A percentile compares a stretch with the other conserved stretches of the same genome.
Conservation (phyloP, 345 rosid genomes). For the Passiflora organensis region DNA sequence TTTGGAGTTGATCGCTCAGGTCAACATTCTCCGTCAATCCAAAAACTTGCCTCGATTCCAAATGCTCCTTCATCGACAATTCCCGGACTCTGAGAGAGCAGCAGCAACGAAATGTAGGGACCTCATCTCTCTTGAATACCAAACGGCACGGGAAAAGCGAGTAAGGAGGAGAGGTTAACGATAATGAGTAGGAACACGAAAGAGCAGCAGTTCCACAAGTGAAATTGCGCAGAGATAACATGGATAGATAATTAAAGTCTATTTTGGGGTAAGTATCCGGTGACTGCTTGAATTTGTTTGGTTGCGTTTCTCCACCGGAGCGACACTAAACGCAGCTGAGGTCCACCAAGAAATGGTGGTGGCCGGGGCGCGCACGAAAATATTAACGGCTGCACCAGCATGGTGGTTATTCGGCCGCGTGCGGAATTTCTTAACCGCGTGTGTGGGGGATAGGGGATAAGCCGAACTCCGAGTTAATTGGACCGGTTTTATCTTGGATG, state of each 20-base stretch:
- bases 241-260: conserved; percentile 6
- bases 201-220: conserved; percentile 30
- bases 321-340: neutral
- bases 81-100: conserved; percentile 25
- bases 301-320: neutral
- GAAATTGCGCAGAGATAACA: conserved; percentile 39
- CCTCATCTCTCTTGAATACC: conserved; percentile 2
- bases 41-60: conserved; percentile 18
- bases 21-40: conserved; percentile 2
- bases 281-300: no score
- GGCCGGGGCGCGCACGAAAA: neutral
- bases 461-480: conserved; percentile 1
- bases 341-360: neutral
- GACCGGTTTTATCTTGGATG: conserved; percentile 14
- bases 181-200: conserved; percentile 14
- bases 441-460: conserved; percentile 7
- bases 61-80: conserved; percentile 21
- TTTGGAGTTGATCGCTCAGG: neutral
- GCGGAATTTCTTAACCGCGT: conserved; percentile 13
- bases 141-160: conserved; percentile 9
- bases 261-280: no score
- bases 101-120: conserved; percentile 13
- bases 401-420: neutral
- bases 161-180: conserved; percentile 12
- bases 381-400: conserved; percentile 40